A percentile compares a stretch with the other conserved stretches of the same genome.
These are phyloP conservation scores for Bondarzewia mesenterica DNA, from an alignment of 1,284 basidiomycete genomes.

Conservation along the genomic window DNA sequence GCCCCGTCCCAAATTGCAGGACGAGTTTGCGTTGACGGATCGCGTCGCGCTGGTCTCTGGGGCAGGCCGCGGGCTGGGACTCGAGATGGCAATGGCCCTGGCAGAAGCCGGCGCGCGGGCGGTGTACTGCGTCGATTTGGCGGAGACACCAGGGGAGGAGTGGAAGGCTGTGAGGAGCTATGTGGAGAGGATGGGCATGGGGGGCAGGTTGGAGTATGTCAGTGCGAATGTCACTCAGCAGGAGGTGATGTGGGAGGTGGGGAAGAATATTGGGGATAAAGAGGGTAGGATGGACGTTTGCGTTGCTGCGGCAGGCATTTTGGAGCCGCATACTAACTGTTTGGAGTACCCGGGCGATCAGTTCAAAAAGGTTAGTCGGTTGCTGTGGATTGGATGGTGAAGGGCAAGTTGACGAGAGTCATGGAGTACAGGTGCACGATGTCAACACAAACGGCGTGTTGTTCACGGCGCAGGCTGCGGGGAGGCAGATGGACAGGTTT, in stretches of 20 bases:
- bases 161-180: constrained; percentile 53
- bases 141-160: constrained; percentile 54
- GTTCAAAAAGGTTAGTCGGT: constrained; percentile 51
- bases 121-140: constrained; percentile 74
- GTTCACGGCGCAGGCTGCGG: constrained; percentile 74
- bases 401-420: background rate
- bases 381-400: background rate
- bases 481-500: constrained; percentile 66
- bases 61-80: constrained; percentile 73
- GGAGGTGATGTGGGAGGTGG: constrained; percentile 43
- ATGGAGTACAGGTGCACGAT: constrained; percentile 46
- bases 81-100: constrained; percentile 74
- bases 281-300: constrained; percentile 67
- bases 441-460: constrained; percentile 76
- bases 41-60: constrained; percentile 74
- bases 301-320: constrained; percentile 72
- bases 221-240: constrained; percentile 60
- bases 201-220: constrained; percentile 55
- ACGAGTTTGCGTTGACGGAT: constrained; percentile 70
- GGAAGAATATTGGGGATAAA: constrained; percentile 51
- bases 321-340: constrained; percentile 54
- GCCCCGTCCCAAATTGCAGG: constrained; percentile 44
- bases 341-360: constrained; percentile 64
- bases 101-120: constrained; percentile 71
- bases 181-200: constrained; percentile 35